Percentiles rank a stretch among this genome's conserved stretches.
These are phyloP conservation scores for Madurella mycetomatis DNA, from an alignment of 2,329 filamentous ascomycete species.

Conservation along the genomic window DNA sequence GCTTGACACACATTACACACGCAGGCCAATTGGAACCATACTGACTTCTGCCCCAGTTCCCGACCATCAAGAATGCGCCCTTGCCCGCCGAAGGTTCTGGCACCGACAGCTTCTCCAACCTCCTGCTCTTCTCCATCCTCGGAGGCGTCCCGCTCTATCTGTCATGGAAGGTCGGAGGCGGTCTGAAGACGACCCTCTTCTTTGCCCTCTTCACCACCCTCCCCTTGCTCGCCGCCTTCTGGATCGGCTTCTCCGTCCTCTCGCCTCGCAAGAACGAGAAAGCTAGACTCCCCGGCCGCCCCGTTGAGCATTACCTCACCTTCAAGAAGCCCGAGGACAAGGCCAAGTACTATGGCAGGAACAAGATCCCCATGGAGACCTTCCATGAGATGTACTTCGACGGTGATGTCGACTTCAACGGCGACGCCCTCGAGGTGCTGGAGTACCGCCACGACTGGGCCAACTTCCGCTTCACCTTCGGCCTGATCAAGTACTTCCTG, in stretches of 20 bases:
- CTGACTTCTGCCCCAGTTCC: slow-evolving; percentile 53
- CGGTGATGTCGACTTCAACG: slow-evolving; percentile 91
- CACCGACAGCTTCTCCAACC: slow-evolving; percentile 82
- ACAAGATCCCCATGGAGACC: slow-evolving; percentile 83
- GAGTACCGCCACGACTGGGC: slow-evolving; percentile 98
- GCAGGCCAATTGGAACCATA: slow-evolving; percentile 7
- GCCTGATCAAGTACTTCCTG: slow-evolving; percentile 83
- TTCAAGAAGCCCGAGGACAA: slow-evolving; percentile 65
- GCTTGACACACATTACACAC: background rate
- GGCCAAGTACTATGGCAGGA: slow-evolving; percentile 68
- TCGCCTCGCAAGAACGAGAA: slow-evolving; percentile 92
- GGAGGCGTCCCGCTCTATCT: slow-evolving; percentile 71
- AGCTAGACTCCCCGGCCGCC: slow-evolving; percentile 76
- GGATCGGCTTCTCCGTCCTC: slow-evolving; percentile 73
- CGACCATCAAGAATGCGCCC: slow-evolving; percentile 88
- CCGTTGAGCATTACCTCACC: slow-evolving; percentile 84
- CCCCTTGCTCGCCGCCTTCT: slow-evolving; percentile 77
- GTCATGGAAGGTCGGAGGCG: slow-evolving; percentile 78
- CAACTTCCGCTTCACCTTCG: slow-evolving; percentile 83
- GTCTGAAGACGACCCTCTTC: slow-evolving; percentile 83
- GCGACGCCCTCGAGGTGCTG: slow-evolving; percentile 80
- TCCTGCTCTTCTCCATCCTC: slow-evolving; percentile 66
- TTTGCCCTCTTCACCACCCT: slow-evolving; percentile 73
- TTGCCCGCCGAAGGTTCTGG: slow-evolving; percentile 85
- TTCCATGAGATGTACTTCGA: slow-evolving; percentile 99